A percentile compares a stretch with the other conserved stretches of the same genome.
phyloP scores from a whole-genome alignment of 768 basidiomycete species.

The Suillus americanus region DNA sequence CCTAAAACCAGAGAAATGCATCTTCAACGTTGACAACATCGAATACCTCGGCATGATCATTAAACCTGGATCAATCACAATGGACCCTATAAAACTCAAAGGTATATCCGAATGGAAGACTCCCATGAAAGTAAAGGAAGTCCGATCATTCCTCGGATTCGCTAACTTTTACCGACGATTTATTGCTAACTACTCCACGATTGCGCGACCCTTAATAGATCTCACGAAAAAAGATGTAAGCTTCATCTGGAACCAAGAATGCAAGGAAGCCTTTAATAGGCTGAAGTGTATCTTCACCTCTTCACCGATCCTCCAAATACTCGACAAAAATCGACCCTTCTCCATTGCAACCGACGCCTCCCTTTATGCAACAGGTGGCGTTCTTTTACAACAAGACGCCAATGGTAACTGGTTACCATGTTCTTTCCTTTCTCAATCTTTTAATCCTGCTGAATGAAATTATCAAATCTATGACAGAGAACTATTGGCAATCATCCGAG shows the following conservation, averaged over 20 bases:
- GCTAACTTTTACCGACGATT: conserved; percentile 32
- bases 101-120: not conserved
- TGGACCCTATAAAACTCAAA: not conserved
- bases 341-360: conserved; percentile 4
- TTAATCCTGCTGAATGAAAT: conserved; percentile 36
- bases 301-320: not conserved
- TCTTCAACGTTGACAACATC: not conserved
- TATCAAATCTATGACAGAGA: conserved; percentile 44
- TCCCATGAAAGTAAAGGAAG: not conserved
- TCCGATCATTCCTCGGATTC: conserved; percentile 25
- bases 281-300: conserved; percentile 27
- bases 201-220: conserved; percentile 23
- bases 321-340: conserved; percentile 9
- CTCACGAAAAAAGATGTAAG: conserved; percentile 24
- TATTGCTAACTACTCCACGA: conserved; percentile 25
- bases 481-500: not conserved
- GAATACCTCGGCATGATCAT: not conserved
- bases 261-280: conserved; percentile 22
- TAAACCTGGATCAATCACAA: not conserved
- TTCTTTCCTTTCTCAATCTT: not conserved
- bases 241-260: conserved; percentile 25
- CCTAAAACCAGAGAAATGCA: conserved; percentile 14
- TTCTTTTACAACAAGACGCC: not conserved
- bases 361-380: not conserved
- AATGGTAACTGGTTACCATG: not conserved